Conservation (phyloP, 768 basidiomycete genomes). For the Hortiboletus flavorubellus region DNA sequence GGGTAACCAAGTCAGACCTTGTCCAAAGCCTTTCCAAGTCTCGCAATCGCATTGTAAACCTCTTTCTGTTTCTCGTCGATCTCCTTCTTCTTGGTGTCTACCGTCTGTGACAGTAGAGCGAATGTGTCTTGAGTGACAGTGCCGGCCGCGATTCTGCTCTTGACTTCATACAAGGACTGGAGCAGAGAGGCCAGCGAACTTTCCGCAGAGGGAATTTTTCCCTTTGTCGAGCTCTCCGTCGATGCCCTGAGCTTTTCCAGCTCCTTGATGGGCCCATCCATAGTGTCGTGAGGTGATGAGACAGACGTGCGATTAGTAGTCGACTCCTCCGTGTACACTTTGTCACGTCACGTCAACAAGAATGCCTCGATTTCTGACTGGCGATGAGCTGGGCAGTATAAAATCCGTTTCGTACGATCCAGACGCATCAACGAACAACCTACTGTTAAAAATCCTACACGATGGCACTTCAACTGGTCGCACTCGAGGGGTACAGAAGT, state of each 20-base stretch:
- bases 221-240: conserved; percentile 44
- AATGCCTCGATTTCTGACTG: conserved; percentile 70
- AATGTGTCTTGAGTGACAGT: conserved; percentile 48
- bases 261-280: conserved; percentile 79
- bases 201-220: conserved; percentile 50
- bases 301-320: no score
- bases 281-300: conserved; percentile 25
- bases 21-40: conserved; percentile 83
- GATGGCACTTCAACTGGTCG: conserved; percentile 34
- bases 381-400: conserved; percentile 77
- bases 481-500: conserved; percentile 37
- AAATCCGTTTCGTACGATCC: conserved; percentile 53
- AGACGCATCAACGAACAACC: conserved; percentile 31
- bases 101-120: conserved; percentile 47
- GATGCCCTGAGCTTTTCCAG: conserved; percentile 72
- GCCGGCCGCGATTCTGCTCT: conserved; percentile 48
- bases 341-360: conserved; percentile 23
- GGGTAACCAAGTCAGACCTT: conserved; percentile 55
- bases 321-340: neutral
- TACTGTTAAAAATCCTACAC: conserved; percentile 33
- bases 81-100: conserved; percentile 77
- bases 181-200: conserved; percentile 67
- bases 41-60: conserved; percentile 70
- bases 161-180: conserved; percentile 52
- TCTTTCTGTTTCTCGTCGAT: conserved; percentile 89